A percentile compares a stretch with the other conserved stretches of the same genome.
phyloP scores from a whole-genome alignment of 306 rosid species.

The Acmispon strigosus region DNA sequence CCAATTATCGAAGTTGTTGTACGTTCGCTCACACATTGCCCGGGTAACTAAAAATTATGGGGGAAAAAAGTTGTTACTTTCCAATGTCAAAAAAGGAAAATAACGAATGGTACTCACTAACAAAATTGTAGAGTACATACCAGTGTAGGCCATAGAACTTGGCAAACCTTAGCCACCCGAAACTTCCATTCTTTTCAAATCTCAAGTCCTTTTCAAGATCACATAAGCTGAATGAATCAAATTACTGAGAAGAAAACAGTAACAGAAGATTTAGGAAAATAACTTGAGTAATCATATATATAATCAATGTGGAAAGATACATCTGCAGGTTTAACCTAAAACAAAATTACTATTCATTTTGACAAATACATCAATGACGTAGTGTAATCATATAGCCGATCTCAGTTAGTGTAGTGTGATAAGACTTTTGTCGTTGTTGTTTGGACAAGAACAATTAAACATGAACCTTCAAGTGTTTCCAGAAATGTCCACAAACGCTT shows the following conservation, averaged over 20 bases:
- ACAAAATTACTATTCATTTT: not conserved
- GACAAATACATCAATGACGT: too few relatives aligned
- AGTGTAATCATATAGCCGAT: too few relatives aligned
- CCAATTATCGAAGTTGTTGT: slow-evolving; percentile 19
- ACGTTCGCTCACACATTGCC: slow-evolving; percentile 54
- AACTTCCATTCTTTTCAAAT: slow-evolving; percentile 52
- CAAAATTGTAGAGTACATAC: slow-evolving; percentile 30
- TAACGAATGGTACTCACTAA: not conserved
- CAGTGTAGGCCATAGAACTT: slow-evolving; percentile 46
- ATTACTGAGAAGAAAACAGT: not conserved
- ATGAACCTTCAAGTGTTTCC: not conserved
- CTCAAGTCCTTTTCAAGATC: too few relatives aligned
- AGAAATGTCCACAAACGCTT: not conserved
- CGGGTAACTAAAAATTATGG: slow-evolving; percentile 34
- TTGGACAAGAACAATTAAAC: too few relatives aligned
- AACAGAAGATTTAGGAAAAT: not conserved
- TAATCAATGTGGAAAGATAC: not conserved
- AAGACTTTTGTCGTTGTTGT: too few relatives aligned
- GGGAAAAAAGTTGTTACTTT: not conserved
- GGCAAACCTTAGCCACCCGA: slow-evolving; percentile 60
- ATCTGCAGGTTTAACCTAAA: not conserved
- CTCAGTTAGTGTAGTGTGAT: too few relatives aligned
- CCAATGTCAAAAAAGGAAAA: not conserved
- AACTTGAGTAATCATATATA: not conserved
- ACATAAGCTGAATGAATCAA: slow-evolving; percentile 28